phyloP scores from a whole-genome alignment of 805 yeast genomes.

The Yamadazyma akitaensis region DNA sequence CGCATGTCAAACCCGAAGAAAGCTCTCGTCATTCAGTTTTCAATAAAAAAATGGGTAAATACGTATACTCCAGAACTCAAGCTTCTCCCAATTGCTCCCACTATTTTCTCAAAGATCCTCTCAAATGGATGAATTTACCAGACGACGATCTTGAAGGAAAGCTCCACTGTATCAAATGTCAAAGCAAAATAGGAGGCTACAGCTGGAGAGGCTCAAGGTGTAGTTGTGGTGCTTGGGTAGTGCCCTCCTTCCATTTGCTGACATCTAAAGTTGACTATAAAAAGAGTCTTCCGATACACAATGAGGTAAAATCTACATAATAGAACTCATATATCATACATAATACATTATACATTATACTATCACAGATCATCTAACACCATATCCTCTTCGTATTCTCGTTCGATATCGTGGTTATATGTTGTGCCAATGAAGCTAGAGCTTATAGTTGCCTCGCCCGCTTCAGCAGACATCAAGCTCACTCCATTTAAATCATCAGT shows the following conservation, averaged over 20 bases:
- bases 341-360: conserved; percentile 14
- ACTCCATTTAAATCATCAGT: background rate
- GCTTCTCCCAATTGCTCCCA: conserved; percentile 74
- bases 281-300: background rate
- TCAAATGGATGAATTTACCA: conserved; percentile 82
- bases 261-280: conserved; percentile 72
- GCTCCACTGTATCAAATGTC: conserved; percentile 70
- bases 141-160: conserved; percentile 79
- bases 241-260: conserved; percentile 84
- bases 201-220: conserved; percentile 94
- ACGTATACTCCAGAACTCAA: conserved; percentile 53
- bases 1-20: conserved; percentile 64
- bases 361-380: conserved; percentile 32
- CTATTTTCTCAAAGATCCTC: conserved; percentile 74
- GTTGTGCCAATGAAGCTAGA: background rate
- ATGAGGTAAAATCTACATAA: background rate
- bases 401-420: background rate
- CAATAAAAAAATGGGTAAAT: conserved; percentile 58
- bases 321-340: background rate
- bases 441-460: background rate
- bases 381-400: conserved; percentile 33
- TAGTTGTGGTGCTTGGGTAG: conserved; percentile 93
- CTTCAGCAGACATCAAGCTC: background rate
- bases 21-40: conserved; percentile 66
- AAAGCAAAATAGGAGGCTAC: conserved; percentile 83